Base-by-base conservation (phyloP, 352 stramenopile genomes). In the Phytophthora melonis region DNA sequence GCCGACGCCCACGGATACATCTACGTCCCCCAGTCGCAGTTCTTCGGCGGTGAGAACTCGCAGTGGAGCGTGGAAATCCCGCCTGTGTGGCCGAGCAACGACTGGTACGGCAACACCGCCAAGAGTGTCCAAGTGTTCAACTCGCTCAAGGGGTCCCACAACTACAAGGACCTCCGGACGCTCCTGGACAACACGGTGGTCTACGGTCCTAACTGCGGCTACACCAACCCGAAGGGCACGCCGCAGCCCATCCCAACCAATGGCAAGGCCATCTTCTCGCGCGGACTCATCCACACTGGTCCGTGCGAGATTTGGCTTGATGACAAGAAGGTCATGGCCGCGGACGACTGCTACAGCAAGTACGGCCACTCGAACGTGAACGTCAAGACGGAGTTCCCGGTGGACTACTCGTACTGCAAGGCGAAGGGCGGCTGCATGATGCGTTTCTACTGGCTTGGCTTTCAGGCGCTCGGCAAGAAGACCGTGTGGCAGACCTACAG, bases 371-470 rank as follows among this genome's bases (percentile, higher is more conserved):
- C 41, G 14, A 52, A 54, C 7, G 32, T 70, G 21, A 54, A 66
- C 34, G 32, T 41, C 30, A 65, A 65, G 47, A 71, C 68, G 13
- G 52, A 70, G 34, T 73, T 78, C 58, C 71, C 71, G 6, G 67
- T 74, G 23, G 70, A 77, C 66, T 52, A 25, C n/a, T 52, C 71
- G 30, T 60, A 43, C 30, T 52, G 45, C 45, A 45, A 45, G 36
- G 18, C 4, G 0, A 25, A 49, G 11, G 68, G 71, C 23, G 54
- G 50, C 2, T 60, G 55, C 18, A 45, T 21, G 45, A 52, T 75
- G 14, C 71, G 71, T 0, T 78, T 78, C 63, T 78, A 75, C 66
- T 75, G 68, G 66, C 47, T 78, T 11, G 71, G 59, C 3, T 36
- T 78, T 19, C 66, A 78, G 56, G 57, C 55, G 6, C 7, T 75